Base-by-base conservation (phyloP, 1,284 basidiomycete species). In the Irpex sp. region DNA sequence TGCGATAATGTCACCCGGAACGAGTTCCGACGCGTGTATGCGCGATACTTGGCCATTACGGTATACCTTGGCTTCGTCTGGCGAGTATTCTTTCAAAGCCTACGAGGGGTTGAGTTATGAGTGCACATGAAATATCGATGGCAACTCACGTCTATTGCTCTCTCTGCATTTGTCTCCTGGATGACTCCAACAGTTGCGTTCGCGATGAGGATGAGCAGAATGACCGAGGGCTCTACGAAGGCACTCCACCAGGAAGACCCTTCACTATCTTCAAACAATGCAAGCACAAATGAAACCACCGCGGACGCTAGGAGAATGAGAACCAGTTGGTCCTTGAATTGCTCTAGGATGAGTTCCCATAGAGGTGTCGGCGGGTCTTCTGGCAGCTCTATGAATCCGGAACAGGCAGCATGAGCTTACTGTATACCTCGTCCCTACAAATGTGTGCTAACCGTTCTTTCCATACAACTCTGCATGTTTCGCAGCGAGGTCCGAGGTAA, bases 261-360 rank as follows among this genome's bases (percentile, higher is more conserved):
- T 18, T 84, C 81, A 1, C 82, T 77, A 52, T 87, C 83, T 72
- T 98, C 95, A 62, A 97, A 80, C 45, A 96, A 76, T 8, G 95
- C 95, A 36, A 98, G 81, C 10, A 94, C 79, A 72, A 97, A 95
- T 2, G 94, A 97, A 64, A 97, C 83, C 56, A 92, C 86, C 14
- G 95, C 95, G 5, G 94, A 96, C 2, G 84, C 93, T 51, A 98
- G 88, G 28, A 98, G 84, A 71, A 98, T 97, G 64, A 98, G 86
- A 21, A 96, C 95, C 23, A 98, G 86, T 76, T 96, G 93, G 77
- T 98, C 95, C 79, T 97, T 91, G 82, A 99, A 99, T 78, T 99
- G 96, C 68, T 96, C 95, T 19, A 99, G 82, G 64, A 99, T 92
- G 64, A 98, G 86, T 70, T 93, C 85, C 91, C 93, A 95, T 51